Evolutionary conservation across 768 basidiomycete genomes (phyloP).

Genomic region (Clathrus columnatus): DNA sequence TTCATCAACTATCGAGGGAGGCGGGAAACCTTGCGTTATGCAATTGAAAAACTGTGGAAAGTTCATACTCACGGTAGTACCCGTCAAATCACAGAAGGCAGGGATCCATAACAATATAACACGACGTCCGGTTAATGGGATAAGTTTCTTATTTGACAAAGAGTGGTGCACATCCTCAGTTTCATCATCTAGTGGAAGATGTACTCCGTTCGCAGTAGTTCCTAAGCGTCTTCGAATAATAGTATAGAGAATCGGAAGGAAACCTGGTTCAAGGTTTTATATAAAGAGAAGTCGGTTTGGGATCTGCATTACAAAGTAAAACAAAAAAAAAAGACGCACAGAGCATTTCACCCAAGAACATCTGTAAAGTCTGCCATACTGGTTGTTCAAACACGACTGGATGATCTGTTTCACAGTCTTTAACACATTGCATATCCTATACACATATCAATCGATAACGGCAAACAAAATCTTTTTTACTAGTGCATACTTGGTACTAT

Average conservation of each 20-base stretch:
- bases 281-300: background rate
- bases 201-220: slow-evolving; percentile 37
- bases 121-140: slow-evolving; percentile 56
- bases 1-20: slow-evolving; percentile 64
- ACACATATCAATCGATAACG: slow-evolving; percentile 3
- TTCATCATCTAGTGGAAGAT: slow-evolving; percentile 44
- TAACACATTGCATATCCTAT: slow-evolving; percentile 97
- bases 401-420: slow-evolving; percentile 71
- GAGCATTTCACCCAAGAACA: slow-evolving; percentile 93
- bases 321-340: slow-evolving; percentile 44
- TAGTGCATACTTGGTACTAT: background rate
- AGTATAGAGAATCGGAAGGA: slow-evolving; percentile 73
- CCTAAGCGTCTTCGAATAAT: slow-evolving; percentile 46
- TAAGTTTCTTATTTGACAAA: slow-evolving; percentile 20
- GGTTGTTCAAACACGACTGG: slow-evolving; percentile 88
- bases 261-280: slow-evolving; percentile 43
- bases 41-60: slow-evolving; percentile 12
- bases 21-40: background rate
- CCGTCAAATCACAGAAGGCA: slow-evolving; percentile 83
- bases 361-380: slow-evolving; percentile 86
- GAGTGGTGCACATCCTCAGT: slow-evolving; percentile 14
- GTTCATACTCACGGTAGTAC: slow-evolving; percentile 61
- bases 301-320: slow-evolving; percentile 6
- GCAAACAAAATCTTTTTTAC: background rate
- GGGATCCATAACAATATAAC: slow-evolving; percentile 80